phyloP scores from a whole-genome alignment of 2,329 filamentous ascomycete species.

The Penicillium sp. region DNA sequence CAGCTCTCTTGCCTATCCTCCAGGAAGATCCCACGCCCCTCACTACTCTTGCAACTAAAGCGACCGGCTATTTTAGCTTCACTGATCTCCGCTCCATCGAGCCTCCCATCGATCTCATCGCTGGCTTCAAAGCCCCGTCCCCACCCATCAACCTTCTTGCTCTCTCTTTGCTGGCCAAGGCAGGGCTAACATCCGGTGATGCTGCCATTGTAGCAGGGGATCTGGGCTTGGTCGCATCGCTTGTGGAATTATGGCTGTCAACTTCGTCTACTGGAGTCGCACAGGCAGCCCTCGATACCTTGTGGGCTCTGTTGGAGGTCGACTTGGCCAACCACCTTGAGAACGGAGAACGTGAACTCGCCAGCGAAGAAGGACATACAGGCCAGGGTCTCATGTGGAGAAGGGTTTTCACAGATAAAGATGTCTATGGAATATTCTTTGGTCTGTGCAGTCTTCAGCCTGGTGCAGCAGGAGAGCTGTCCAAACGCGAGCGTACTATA shows the following conservation, averaged over 20 bases:
- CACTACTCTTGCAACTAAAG: slow-evolving; percentile 53
- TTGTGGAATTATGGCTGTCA: slow-evolving; percentile 61
- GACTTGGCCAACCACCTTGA: slow-evolving; percentile 43
- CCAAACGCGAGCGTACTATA: slow-evolving; percentile 57
- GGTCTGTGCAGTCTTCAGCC: slow-evolving; percentile 52
- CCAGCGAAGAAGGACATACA: slow-evolving; percentile 22
- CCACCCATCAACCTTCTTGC: slow-evolving; percentile 58
- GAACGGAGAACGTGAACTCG: slow-evolving; percentile 23
- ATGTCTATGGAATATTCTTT: slow-evolving; percentile 60
- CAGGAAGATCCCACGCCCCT: slow-evolving; percentile 61
- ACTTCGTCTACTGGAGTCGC: slow-evolving; percentile 58
- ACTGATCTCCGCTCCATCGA: slow-evolving; percentile 50
- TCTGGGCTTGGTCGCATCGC: slow-evolving; percentile 54
- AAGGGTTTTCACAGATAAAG: slow-evolving; percentile 60
- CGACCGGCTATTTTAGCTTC: slow-evolving; percentile 52
- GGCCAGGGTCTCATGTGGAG: slow-evolving; percentile 62
- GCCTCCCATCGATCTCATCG: slow-evolving; percentile 54
- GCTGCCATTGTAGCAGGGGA: slow-evolving; percentile 60
- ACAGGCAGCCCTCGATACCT: slow-evolving; percentile 53
- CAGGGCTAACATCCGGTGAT: slow-evolving; percentile 52
- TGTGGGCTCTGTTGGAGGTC: slow-evolving; percentile 55
- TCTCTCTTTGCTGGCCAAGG: slow-evolving; percentile 59
- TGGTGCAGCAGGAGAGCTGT: slow-evolving; percentile 40
- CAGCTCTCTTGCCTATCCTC: slow-evolving; percentile 52
- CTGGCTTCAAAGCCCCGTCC: slow-evolving; percentile 53